Percentiles rank a stretch among this genome's conserved stretches.
Evolutionary conservation across 164 flowering plant species (phyloP).

Genomic region (Paratinospora sagittata): DNA sequence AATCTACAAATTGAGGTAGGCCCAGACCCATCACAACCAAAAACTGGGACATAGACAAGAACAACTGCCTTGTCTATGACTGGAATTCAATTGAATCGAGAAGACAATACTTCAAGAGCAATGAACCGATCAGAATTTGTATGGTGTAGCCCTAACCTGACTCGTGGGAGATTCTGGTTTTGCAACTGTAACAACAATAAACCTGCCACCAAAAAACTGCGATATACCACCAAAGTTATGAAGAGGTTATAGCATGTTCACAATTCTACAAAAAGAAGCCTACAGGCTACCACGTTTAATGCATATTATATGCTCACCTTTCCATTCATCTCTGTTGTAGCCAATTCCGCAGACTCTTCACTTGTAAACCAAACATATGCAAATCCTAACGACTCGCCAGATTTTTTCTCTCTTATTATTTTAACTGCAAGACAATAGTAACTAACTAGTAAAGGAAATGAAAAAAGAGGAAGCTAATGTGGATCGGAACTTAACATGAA

Average conservation of each 20-base stretch:
- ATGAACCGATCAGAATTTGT: slow-evolving; percentile 19
- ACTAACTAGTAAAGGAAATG: neutral
- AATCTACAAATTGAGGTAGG: no score
- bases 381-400: slow-evolving; percentile 30
- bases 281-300: neutral
- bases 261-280: slow-evolving; percentile 1
- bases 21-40: no score
- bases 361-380: slow-evolving; percentile 34
- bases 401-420: slow-evolving; percentile 22
- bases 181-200: slow-evolving; percentile 31
- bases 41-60: no score
- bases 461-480: no score
- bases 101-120: neutral
- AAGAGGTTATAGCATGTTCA: no score
- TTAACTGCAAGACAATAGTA: slow-evolving; percentile 23
- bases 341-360: slow-evolving; percentile 29
- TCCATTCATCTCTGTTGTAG: slow-evolving; percentile 36
- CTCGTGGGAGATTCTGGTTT: slow-evolving; percentile 29
- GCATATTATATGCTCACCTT: slow-evolving; percentile 17
- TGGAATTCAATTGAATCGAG: neutral
- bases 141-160: slow-evolving; percentile 19
- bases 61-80: no score
- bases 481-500: no score
- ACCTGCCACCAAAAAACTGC: slow-evolving; percentile 39
- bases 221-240: slow-evolving; percentile 1